Base-by-base conservation (phyloP, 176 grass and related monocot genomes). In the Thalia dealbata region DNA sequence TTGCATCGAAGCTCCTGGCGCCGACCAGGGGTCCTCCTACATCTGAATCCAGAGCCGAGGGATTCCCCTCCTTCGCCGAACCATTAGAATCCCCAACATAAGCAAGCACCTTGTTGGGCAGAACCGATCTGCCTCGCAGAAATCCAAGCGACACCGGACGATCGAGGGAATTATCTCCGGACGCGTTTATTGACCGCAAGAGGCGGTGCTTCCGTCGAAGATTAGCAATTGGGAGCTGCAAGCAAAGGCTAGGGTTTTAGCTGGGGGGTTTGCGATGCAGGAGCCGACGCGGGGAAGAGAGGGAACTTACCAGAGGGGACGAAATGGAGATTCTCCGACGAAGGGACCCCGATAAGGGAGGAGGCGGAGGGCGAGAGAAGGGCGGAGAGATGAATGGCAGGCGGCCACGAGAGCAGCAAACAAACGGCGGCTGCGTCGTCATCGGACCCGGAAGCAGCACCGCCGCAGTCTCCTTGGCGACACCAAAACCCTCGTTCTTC, bases 381-480 rank as follows among this genome's bases (percentile, higher is more conserved):
- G 44, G 26, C 16, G 50, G 43, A 7, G 48, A 68, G 25, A 55
- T 22, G 9, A 21, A 48, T 12, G 30, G 75, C 10, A 52, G 21
- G 75, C 28, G 63, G 64, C 38, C 19, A 22, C 54, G 75, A 18
- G 50, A 29, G 64, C 63, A 68, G 50, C 19, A 26, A 54, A 58
- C 50, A 18, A 46, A 24, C 29, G 52, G 75, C 19, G 35, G 10
- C 21, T 41, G 29, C 75, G 32, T 78, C 58, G 35, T 43, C 30
- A 68, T 68, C 14, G 14, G 29, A 7, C 42, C 28, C 64, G 32
- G 18, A 67, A n/a, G 61, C 61, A 27, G 61, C 25, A 38, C 32
- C 32, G 32, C 4, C 1, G 51, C 32, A 38, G 32, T 38, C 32
- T 38, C 32, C 32, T 38, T 38, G 1, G 32, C 32, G 4, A 38